A percentile compares a stretch with the other conserved stretches of the same genome.
phyloP scores from a whole-genome alignment of 257 asterid genomes.

The Catharanthus roseus region DNA sequence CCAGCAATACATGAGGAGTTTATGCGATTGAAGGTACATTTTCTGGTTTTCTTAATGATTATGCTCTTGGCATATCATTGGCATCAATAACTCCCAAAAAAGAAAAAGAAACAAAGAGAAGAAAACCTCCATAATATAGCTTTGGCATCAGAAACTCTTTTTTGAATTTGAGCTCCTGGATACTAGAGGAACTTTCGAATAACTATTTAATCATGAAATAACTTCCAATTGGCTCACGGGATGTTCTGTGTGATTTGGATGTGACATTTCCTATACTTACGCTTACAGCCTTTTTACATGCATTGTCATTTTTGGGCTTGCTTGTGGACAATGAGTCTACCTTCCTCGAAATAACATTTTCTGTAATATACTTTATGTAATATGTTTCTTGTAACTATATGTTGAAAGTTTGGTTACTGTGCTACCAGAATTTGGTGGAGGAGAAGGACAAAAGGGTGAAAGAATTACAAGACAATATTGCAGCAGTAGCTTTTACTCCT shows the following conservation, averaged over 20 bases:
- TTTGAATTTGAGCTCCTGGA: not conserved
- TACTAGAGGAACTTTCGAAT: not conserved
- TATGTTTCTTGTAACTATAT: too few relatives aligned
- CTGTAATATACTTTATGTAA: too few relatives aligned
- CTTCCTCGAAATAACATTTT: not conserved
- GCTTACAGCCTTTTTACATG: not conserved
- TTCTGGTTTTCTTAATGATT: constrained; percentile 9
- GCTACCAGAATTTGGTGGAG: constrained; percentile 77
- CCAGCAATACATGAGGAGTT: constrained; percentile 99
- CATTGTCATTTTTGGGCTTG: not conserved
- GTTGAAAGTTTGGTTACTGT: too few relatives aligned
- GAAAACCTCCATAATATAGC: not conserved
- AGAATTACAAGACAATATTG: constrained; percentile 85
- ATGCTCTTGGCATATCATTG: not conserved
- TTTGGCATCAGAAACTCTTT: not conserved
- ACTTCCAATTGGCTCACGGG: not conserved
- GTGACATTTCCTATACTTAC: not conserved
- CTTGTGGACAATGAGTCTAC: not conserved
- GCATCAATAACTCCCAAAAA: too few relatives aligned
- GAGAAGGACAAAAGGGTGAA: constrained; percentile 95
- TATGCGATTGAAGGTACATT: constrained; percentile 72
- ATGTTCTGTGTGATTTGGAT: not conserved
- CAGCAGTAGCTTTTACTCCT: constrained; percentile 41
- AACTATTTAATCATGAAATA: not conserved
- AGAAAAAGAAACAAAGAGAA: too few relatives aligned